Evolutionary conservation across 345 rosid species (phyloP).

Genomic region (Eucalyptus fibrosa): DNA sequence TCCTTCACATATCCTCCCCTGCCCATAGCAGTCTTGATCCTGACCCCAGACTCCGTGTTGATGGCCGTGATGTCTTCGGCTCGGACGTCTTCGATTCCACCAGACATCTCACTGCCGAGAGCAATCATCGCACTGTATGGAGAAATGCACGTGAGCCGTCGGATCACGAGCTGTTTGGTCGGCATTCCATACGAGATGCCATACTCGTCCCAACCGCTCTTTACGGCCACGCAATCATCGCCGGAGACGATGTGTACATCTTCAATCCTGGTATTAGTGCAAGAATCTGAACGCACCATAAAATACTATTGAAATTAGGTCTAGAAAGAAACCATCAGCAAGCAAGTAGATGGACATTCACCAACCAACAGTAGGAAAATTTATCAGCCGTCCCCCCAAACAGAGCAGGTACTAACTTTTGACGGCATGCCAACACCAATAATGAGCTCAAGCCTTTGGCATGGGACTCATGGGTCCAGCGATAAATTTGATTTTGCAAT

Average conservation of each 20-base stretch:
- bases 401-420: background rate
- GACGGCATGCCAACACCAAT: background rate
- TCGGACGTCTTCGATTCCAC: constrained; percentile 66
- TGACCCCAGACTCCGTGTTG: constrained; percentile 61
- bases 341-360: background rate
- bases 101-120: constrained; percentile 75
- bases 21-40: constrained; percentile 71
- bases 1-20: constrained; percentile 63
- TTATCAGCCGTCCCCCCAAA: background rate
- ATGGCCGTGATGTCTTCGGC: constrained; percentile 68
- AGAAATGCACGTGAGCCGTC: constrained; percentile 62
- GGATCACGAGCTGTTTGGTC: constrained; percentile 42
- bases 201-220: constrained; percentile 86
- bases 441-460: background rate
- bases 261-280: constrained; percentile 76
- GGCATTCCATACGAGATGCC: constrained; percentile 66
- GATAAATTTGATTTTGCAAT: background rate
- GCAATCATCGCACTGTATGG: constrained; percentile 76
- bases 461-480: background rate
- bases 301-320: background rate
- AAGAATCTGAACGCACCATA: constrained; percentile 45
- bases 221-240: constrained; percentile 88
- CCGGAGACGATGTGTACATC: constrained; percentile 88
- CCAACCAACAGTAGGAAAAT: background rate
- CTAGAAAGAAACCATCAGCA: background rate